Conservation (phyloP, 805 yeast genomes). For the Dipodascopsis uninucleata region DNA sequence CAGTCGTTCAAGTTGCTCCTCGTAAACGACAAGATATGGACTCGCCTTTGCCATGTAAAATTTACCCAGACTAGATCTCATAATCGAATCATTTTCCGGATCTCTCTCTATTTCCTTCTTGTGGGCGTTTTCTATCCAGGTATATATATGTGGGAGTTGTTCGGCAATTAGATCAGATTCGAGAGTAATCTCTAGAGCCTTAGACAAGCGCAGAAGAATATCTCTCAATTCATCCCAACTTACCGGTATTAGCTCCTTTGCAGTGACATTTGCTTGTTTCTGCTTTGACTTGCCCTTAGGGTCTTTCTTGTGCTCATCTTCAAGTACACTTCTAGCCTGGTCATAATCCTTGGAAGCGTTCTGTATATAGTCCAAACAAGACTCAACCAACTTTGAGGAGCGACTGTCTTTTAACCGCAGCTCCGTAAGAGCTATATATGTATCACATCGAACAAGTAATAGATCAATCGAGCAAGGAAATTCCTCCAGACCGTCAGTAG, state of each 20-base stretch:
- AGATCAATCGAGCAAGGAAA: conserved; percentile 48
- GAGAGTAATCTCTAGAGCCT: conserved; percentile 18
- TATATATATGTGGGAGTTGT: conserved; percentile 19
- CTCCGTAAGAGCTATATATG: conserved; percentile 44
- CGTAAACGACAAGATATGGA: conserved; percentile 32
- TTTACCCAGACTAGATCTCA: conserved; percentile 33
- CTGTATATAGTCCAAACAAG: conserved; percentile 36
- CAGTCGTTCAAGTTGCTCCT: conserved; percentile 33
- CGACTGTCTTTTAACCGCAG: conserved; percentile 26
- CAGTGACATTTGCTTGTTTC: not conserved
- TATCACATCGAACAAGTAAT: conserved; percentile 52
- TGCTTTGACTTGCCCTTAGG: not conserved
- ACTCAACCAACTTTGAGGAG: conserved; percentile 39
- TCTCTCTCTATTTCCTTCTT: not conserved
- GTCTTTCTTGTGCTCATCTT: not conserved
- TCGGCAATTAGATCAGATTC: conserved; percentile 19
- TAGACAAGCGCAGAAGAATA: conserved; percentile 10
- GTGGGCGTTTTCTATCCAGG: conserved; percentile 14
- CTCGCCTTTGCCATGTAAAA: conserved; percentile 33
- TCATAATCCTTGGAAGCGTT: conserved; percentile 25
- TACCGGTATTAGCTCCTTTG: not conserved
- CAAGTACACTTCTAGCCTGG: not conserved
- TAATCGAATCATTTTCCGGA: not conserved
- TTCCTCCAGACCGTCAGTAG: conserved; percentile 52
- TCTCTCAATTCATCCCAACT: not conserved